These are phyloP conservation scores for Scorias spongiosa DNA, from an alignment of 2,329 filamentous ascomycete genomes.

Conservation along the genomic window DNA sequence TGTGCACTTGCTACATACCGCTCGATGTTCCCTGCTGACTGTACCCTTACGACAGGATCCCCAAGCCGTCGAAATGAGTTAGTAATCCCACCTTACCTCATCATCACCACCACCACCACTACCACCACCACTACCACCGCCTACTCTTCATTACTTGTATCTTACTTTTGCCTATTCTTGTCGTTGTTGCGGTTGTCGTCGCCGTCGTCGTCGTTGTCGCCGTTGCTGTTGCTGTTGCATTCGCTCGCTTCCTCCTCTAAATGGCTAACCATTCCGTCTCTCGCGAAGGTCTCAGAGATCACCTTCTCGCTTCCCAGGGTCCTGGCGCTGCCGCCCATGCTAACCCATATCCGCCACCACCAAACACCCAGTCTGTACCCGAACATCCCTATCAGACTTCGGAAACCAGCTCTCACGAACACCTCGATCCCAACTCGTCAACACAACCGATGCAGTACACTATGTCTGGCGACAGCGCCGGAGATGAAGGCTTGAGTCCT, in stretches of 20 bases:
- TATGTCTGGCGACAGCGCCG: slow-evolving; percentile 33
- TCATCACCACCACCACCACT: slow-evolving; percentile 2
- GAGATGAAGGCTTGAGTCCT: slow-evolving; percentile 28
- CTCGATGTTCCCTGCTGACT: not conserved
- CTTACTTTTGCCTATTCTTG: slow-evolving; percentile 1
- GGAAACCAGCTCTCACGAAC: slow-evolving; percentile 31
- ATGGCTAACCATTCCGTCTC: not conserved
- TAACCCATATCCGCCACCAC: slow-evolving; percentile 23
- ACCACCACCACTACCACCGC: slow-evolving; percentile 1
- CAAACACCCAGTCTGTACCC: slow-evolving; percentile 12
- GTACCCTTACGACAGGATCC: slow-evolving; percentile 7
- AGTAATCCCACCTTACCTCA: slow-evolving; percentile 10
- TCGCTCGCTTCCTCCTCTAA: too few relatives aligned
- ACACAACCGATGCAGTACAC: slow-evolving; percentile 29
- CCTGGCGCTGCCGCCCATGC: slow-evolving; percentile 23
- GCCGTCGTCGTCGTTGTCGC: too few relatives aligned
- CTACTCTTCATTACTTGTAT: slow-evolving; percentile 3
- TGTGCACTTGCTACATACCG: too few relatives aligned
- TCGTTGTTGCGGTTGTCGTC: not conserved
- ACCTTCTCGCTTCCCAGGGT: slow-evolving; percentile 41
- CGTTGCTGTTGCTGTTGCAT: too few relatives aligned
- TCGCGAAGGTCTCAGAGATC: slow-evolving; percentile 43
- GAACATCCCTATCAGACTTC: slow-evolving; percentile 25
- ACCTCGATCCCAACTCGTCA: slow-evolving; percentile 45
- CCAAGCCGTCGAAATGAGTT: slow-evolving; percentile 28